phyloP scores from a whole-genome alignment of 1,139 yeast genomes.

The Yamadazyma triangularis region DNA sequence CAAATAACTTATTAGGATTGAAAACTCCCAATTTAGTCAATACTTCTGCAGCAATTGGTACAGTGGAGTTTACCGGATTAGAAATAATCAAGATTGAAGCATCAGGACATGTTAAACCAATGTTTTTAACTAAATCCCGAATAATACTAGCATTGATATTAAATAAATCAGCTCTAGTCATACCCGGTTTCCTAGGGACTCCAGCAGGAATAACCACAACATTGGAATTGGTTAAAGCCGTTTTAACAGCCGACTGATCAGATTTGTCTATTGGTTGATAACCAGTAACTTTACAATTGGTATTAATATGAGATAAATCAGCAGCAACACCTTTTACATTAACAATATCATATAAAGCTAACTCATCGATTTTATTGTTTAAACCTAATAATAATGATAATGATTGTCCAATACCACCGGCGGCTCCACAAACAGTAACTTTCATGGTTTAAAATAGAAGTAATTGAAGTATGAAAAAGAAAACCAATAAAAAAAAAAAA shows the following conservation, averaged over 20 bases:
- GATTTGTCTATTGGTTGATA: constrained; percentile 49
- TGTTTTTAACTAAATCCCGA: constrained; percentile 52
- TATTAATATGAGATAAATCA: constrained; percentile 67
- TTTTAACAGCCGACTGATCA: constrained; percentile 43
- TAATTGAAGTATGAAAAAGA: too few relatives aligned
- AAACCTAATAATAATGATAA: constrained; percentile 61
- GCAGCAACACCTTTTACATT: constrained; percentile 71
- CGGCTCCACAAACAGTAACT: constrained; percentile 74
- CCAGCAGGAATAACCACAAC: constrained; percentile 79
- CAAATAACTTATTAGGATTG: constrained; percentile 62
- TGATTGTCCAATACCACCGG: constrained; percentile 82
- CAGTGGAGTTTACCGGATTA: constrained; percentile 74
- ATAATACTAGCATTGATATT: constrained; percentile 70
- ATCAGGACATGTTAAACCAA: constrained; percentile 55
- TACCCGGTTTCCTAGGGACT: constrained; percentile 75
- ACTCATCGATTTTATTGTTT: constrained; percentile 49
- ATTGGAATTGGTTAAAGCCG: constrained; percentile 52
- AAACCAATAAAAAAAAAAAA: too few relatives aligned
- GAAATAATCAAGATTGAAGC: constrained; percentile 67
- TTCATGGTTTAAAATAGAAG: constrained; percentile 34
- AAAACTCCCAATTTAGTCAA: constrained; percentile 58
- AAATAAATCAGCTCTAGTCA: constrained; percentile 75
- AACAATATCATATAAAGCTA: constrained; percentile 63
- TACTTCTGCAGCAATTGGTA: constrained; percentile 71
- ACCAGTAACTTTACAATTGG: constrained; percentile 53